phyloP scores from a whole-genome alignment of 1,284 basidiomycete species.

The Melampsora larici-populina region DNA sequence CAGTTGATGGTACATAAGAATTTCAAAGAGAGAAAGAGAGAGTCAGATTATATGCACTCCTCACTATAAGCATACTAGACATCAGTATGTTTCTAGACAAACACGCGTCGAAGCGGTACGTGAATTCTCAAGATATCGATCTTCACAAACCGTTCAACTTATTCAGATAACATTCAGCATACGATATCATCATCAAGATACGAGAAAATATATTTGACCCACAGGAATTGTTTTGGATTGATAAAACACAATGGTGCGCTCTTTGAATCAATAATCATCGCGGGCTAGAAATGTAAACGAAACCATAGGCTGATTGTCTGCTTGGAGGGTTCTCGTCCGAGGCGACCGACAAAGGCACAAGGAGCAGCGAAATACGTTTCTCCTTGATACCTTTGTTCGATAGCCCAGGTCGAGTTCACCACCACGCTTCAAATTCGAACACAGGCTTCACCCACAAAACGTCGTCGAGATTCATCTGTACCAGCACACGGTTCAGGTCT shows the following conservation, averaged over 20 bases:
- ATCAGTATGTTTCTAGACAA: too few species aligned
- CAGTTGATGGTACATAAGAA: too few species aligned
- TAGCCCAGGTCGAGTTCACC: background rate
- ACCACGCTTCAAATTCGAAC: background rate
- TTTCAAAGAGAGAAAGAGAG: too few species aligned
- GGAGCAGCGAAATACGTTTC: background rate
- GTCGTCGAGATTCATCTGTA: conserved; percentile 25
- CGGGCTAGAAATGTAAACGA: background rate
- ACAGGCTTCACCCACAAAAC: conserved; percentile 27
- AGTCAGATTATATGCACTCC: too few species aligned
- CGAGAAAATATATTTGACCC: too few species aligned
- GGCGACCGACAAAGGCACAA: background rate
- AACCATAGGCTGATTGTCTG: background rate
- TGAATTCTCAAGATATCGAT: too few species aligned
- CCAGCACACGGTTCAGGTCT: conserved; percentile 3
- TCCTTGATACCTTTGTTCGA: background rate
- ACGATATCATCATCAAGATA: too few species aligned
- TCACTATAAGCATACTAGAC: too few species aligned
- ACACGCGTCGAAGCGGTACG: too few species aligned
- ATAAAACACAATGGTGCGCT: background rate
- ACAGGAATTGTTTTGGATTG: too few species aligned
- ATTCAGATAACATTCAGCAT: too few species aligned
- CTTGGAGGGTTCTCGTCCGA: background rate
- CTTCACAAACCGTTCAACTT: too few species aligned
- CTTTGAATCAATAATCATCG: background rate